Evolutionary conservation across 352 stramenopile species (phyloP), one percentile per base, ranked within the genome.

Genomic region (Proteromonas lacertae): DNA sequence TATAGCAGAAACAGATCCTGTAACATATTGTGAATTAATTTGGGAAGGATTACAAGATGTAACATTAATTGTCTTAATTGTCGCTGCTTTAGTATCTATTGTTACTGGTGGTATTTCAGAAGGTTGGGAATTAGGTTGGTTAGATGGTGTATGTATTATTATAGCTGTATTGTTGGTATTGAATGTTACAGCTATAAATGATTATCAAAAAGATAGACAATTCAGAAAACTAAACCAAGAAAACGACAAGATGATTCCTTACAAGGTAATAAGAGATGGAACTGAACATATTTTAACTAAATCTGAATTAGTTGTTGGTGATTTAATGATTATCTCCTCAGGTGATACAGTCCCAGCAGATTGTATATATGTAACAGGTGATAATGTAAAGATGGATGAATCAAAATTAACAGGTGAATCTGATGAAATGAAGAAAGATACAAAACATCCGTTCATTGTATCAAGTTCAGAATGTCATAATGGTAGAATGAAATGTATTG

Each of bases 321-420:
- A 75, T 58, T 0, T 91, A 22, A 55, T 93, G 24, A 57, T 90
- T 25, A 55, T 93, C 23, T 64, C 70, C 40, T 79, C 69, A 1
- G 78, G 78, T 12, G 78, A 92, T 53, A 67, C 67, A 25, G 65
- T 94, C 6, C 80, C 81, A 0, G 80, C 79, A 0, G 83, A 95
- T 55, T 74, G 68, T 25, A 52, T 88, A 28, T 45, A 92, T 5
- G 56, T 95, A 4, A 62, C 80, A 40, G 58, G 62, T 1, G 65
- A 78, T 7, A 75, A 92, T 39, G 50, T 93, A 21, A 79, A 76
- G 42, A 68, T 82, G 36, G 82, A 95, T 48, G 81, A 95, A 46
- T 88, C 69, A 10, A 73, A 61, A 19, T 59, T 96, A 23, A 95
- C 79, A 1, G 83, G 83, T 22, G 81, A 96, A 46, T 76, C 78